These are phyloP conservation scores for Juncus inflexus DNA, from an alignment of 176 grass and related monocot species.

Conservation along the genomic window DNA sequence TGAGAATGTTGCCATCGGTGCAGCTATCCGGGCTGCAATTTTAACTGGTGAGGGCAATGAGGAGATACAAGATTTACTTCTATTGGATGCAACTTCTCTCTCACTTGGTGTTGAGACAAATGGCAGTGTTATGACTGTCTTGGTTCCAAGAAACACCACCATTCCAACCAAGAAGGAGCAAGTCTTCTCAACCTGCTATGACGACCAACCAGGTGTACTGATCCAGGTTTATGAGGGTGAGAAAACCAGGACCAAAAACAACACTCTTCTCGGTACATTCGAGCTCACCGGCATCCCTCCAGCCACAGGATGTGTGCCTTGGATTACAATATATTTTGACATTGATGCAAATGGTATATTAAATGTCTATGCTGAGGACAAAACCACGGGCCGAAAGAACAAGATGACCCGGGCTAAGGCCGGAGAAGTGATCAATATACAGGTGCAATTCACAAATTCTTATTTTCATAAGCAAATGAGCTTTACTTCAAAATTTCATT, in stretches of 20 bases:
- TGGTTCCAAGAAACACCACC: conserved; percentile 82
- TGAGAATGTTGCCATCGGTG: conserved; percentile 72
- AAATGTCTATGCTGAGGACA: conserved; percentile 78
- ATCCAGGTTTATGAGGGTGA: conserved; percentile 93
- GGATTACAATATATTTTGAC: conserved; percentile 71
- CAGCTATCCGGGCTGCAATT: conserved; percentile 67
- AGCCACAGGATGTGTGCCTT: conserved; percentile 53
- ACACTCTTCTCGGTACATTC: conserved; percentile 72
- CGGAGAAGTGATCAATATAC: too few species aligned
- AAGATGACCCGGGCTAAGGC: too few species aligned
- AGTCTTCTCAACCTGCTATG: conserved; percentile 67
- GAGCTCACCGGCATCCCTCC: conserved; percentile 63
- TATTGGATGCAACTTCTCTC: conserved; percentile 73
- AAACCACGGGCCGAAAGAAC: conserved; percentile 70
- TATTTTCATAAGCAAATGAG: too few species aligned
- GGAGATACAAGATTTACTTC: conserved; percentile 67
- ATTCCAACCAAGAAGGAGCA: conserved; percentile 83
- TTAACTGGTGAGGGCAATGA: conserved; percentile 67
- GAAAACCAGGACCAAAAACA: conserved; percentile 59
- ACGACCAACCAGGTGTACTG: conserved; percentile 66
- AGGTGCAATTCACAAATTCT: too few species aligned
- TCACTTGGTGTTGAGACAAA: conserved; percentile 75
- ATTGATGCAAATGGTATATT: conserved; percentile 74
- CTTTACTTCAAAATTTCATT: too few species aligned
- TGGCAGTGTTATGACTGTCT: conserved; percentile 47